Evolutionary conservation across 148 eudicot species (phyloP), one percentile per base, ranked within the genome.

Genomic region (Talinum fruticosum): DNA sequence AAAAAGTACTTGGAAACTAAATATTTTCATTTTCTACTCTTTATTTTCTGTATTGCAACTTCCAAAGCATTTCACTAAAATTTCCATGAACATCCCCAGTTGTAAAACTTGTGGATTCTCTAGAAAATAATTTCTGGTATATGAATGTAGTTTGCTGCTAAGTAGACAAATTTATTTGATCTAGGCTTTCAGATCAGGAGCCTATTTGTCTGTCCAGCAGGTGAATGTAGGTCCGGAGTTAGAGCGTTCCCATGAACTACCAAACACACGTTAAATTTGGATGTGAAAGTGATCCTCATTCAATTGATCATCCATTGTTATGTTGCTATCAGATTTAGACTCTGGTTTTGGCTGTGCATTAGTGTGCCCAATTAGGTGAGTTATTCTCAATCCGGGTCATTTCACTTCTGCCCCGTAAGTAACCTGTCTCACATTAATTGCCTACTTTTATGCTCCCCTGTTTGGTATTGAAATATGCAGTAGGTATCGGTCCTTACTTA

Each of bases 21-120:
- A 29, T 23, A 75, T 75, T 29, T 82, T 73, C 35, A 59, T 59
- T 62, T 62, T 47, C 62, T 68, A 51, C 36, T 49, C 59, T 85
- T 71, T 59, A 79, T 85, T 83, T 76, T 61, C 72, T 64, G 83
- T 77, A 8, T 62, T 62, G 15, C 14, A 79, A 38, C 76, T 72
- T 75, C 70, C 57, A 38, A 18, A 71, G 76, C 77, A 82, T 74
- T 79, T 73, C 80, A 68, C 67, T 74, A 57, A 54, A 16, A 45
- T 79, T 62, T n/a, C n/a, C n/a, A n/a, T 10, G 10, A 41, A 10
- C 45, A 5, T 41, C 45, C 45, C 5, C 45, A 41, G 45, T 41
- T 5, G 10, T 41, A 10, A 41, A 10, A 41, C 10, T 51, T 51
- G 57, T 51, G 16, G 57, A 51, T 14, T 2, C 21, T 19, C 47